These are phyloP conservation scores for Diutina scorzettiae DNA, from an alignment of 1,139 yeast species.

Conservation along the genomic window DNA sequence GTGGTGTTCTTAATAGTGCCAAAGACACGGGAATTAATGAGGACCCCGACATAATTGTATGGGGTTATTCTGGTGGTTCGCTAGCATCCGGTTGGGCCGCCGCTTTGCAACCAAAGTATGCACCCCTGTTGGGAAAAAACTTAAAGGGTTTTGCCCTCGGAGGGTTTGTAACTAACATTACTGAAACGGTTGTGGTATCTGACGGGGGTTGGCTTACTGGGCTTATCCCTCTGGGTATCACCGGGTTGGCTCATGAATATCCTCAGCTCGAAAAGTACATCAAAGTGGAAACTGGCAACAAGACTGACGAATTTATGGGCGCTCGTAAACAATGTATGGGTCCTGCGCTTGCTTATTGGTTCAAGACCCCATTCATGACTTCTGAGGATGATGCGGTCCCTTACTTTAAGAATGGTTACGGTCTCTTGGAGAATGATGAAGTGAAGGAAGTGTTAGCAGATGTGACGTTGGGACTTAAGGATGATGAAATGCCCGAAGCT, in stretches of 20 bases:
- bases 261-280: constrained; percentile 12
- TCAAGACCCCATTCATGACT: constrained; percentile 10
- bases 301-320: constrained; percentile 4
- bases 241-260: constrained; percentile 19
- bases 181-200: constrained; percentile 13
- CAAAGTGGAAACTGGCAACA: not conserved
- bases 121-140: not conserved
- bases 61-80: constrained; percentile 13
- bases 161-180: constrained; percentile 20
- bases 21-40: constrained; percentile 9
- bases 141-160: constrained; percentile 12
- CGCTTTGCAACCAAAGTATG: constrained; percentile 5
- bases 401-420: constrained; percentile 12
- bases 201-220: constrained; percentile 20
- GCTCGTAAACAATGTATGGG: constrained; percentile 8
- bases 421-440: constrained; percentile 9
- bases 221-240: constrained; percentile 15
- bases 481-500: constrained; percentile 10
- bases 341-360: constrained; percentile 9
- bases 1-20: constrained; percentile 10
- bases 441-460: constrained; percentile 7
- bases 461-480: constrained; percentile 10
- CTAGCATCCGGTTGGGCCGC: constrained; percentile 6
- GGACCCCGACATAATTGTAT: constrained; percentile 11
- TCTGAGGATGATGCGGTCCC: constrained; percentile 10